phyloP scores from a whole-genome alignment of 345 rosid genomes.

The Excoecaria agallocha region DNA sequence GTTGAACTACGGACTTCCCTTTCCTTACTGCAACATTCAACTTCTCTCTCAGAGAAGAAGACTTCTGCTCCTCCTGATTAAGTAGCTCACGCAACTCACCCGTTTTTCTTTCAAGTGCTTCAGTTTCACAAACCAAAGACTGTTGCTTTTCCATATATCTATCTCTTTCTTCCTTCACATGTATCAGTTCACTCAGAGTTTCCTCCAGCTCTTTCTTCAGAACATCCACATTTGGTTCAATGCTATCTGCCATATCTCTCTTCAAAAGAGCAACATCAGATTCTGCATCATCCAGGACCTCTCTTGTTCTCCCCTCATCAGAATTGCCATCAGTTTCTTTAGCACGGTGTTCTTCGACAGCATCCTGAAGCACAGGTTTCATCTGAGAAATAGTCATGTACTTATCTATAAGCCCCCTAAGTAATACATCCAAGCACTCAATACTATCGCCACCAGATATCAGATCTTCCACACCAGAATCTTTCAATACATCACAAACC shows the following conservation, averaged over 20 bases:
- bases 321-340: conserved; percentile 7
- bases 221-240: conserved; percentile 36
- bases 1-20: conserved; percentile 92
- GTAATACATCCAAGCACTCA: conserved; percentile 57
- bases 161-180: conserved; percentile 72
- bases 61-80: conserved; percentile 82
- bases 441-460: conserved; percentile 38
- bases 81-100: conserved; percentile 62
- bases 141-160: conserved; percentile 52
- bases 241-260: conserved; percentile 38
- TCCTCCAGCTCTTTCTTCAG: conserved; percentile 69
- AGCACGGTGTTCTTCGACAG: conserved; percentile 17
- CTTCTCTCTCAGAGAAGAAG: conserved; percentile 75
- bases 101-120: conserved; percentile 51
- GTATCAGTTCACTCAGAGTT: conserved; percentile 47
- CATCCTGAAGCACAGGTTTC: conserved; percentile 30
- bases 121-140: conserved; percentile 55
- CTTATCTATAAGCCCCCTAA: conserved; percentile 68
- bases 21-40: conserved; percentile 89
- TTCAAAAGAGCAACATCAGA: conserved; percentile 30
- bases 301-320: conserved; percentile 16
- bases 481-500: conserved; percentile 58
- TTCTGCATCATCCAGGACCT: conserved; percentile 19
- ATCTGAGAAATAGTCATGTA: conserved; percentile 29
- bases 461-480: conserved; percentile 44